Base-by-base conservation (phyloP, 2,329 filamentous ascomycete genomes). In the Aspergillus aculeatinus region DNA sequence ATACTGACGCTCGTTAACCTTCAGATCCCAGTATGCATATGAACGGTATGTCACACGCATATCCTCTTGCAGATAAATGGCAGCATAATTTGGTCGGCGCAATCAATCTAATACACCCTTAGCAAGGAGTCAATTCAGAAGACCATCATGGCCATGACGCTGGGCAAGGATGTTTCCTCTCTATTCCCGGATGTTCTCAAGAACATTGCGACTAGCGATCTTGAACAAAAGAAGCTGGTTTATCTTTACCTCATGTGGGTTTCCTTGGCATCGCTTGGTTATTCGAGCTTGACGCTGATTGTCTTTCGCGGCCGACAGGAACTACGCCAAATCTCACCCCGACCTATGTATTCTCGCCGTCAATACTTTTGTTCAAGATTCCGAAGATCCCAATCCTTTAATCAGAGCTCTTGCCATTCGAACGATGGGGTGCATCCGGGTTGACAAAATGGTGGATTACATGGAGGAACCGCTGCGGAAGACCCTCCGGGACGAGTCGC, bases 381-480 rank as follows among this genome's bases (percentile, higher is more conserved):
- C 95, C 16, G 95, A 99, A 85, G 95, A 99, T 72, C 95, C 95
- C 48, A 99, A 99, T 73, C 95, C 95, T 14, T 85, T 99, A 25
- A 92, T 99, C 71, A 85, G 95, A 82, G 95, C 95, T 54, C 84
- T 99, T 55, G 95, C 95, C 58, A 96, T 99, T 76, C 87, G 95
- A 70, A 99, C 95, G 35, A 99, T 99, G 95, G 95, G 95, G 47
- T 98, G 95, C 73, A 98, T 99, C 70, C 84, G 95, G 59, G 95
- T 99, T 58, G 95, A 98, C 69, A 99, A 99, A 79, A 99, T 99
- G 92, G 92, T 98, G 66, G 95, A 99, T 75, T 99, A 99, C 77
- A 98, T 99, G 94, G 95, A 98, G 77, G 95, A 99, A 72, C 95
- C 95, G 14, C 79, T 99, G 64, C 87, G 95, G 69, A 99, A 99